phyloP scores from a whole-genome alignment of 495 filamentous ascomycete genomes.

The Penicillium maclennaniae region DNA sequence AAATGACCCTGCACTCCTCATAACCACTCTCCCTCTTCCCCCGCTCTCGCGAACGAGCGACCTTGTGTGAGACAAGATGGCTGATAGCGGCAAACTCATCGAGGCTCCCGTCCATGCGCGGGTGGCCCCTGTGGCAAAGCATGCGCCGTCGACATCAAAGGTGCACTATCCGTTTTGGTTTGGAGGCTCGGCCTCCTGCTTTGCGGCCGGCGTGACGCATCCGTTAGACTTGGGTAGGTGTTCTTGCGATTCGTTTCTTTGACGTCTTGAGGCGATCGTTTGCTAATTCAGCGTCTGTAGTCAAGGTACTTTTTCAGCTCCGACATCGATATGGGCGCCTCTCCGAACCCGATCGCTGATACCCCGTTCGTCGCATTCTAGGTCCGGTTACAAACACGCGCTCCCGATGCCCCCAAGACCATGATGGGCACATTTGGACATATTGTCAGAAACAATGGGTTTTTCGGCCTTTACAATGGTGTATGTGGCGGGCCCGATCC shows the following conservation, averaged over 20 bases:
- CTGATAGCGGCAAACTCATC: constrained; percentile 36
- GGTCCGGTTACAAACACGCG: constrained; percentile 86
- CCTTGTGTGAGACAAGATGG: constrained; percentile 35
- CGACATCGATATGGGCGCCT: constrained; percentile 5
- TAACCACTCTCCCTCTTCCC: constrained; percentile 6
- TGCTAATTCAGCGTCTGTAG: constrained; percentile 26
- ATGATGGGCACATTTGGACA: constrained; percentile 82
- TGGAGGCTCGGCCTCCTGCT: constrained; percentile 84
- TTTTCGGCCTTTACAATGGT: constrained; percentile 77
- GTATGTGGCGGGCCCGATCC: constrained; percentile 39
- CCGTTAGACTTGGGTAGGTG: constrained; percentile 67
- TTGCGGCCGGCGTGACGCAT: constrained; percentile 87
- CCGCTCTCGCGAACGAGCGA: constrained; percentile 13
- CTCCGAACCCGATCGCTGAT: constrained; percentile 15
- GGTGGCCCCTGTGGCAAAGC: constrained; percentile 23
- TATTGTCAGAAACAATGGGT: constrained; percentile 62
- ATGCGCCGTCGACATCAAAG: constrained; percentile 27
- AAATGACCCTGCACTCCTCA: constrained; percentile 5
- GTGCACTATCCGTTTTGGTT: constrained; percentile 89
- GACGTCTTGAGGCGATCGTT: background rate
- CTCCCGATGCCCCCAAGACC: constrained; percentile 58
- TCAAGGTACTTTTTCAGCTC: constrained; percentile 46
- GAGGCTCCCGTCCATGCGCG: constrained; percentile 28
- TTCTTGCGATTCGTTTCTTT: background rate
- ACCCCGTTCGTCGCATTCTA: constrained; percentile 29